phyloP scores from a whole-genome alignment of 805 yeast genomes.

The Metschnikowia kunwiensis region DNA sequence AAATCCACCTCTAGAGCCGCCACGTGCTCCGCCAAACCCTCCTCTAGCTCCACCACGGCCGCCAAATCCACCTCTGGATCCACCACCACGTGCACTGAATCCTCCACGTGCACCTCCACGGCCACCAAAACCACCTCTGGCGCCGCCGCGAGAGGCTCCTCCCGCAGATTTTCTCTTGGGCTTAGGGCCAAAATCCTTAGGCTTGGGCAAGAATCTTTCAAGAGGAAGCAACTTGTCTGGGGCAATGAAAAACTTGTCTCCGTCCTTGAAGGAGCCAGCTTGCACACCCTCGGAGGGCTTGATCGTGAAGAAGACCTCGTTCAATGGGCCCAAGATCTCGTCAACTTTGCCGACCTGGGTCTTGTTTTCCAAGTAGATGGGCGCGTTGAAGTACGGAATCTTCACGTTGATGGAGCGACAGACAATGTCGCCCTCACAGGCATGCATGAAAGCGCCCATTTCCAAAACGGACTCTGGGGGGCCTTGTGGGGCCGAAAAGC shows the following conservation, averaged over 20 bases:
- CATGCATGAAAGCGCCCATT: conserved; percentile 89
- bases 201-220: conserved; percentile 96
- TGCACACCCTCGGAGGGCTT: conserved; percentile 96
- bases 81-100: conserved; percentile 26
- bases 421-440: conserved; percentile 96
- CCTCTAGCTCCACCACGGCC: conserved; percentile 22
- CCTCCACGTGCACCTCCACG: conserved; percentile 42
- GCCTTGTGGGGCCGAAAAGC: conserved; percentile 76
- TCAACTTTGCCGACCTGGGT: conserved; percentile 96
- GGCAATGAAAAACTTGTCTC: conserved; percentile 94
- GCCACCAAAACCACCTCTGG: conserved; percentile 34
- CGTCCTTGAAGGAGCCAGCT: conserved; percentile 88
- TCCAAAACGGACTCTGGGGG: conserved; percentile 95
- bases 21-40: conserved; percentile 20
- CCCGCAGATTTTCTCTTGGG: conserved; percentile 67
- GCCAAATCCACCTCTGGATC: conserved; percentile 37
- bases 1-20: conserved; percentile 40
- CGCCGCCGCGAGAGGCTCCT: conserved; percentile 43
- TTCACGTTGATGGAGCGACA: conserved; percentile 93
- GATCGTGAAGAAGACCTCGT: conserved; percentile 96
- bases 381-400: conserved; percentile 98
- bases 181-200: conserved; percentile 82
- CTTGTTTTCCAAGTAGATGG: conserved; percentile 94
- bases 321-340: conserved; percentile 95
- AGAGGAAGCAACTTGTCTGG: conserved; percentile 93